A percentile compares a stretch with the other conserved stretches of the same genome.
Evolutionary conservation across 306 rosid species (phyloP).

Genomic region (Pachyrhizus erosus): DNA sequence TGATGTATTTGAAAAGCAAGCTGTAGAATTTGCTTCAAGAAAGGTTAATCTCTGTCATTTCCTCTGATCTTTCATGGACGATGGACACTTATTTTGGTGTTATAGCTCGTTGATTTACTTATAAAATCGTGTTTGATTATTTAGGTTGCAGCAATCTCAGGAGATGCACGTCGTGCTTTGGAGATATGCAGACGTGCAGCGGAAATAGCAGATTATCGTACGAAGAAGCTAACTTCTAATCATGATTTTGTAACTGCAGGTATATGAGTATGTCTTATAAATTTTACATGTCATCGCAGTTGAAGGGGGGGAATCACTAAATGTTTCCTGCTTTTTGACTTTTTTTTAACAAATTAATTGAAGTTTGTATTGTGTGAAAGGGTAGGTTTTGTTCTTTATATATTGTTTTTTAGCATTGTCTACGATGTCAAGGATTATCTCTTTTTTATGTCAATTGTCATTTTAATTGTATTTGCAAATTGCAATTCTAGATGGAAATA

Average conservation of each 20-base stretch:
- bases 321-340: background rate
- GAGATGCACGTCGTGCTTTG: slow-evolving; percentile 96
- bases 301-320: background rate
- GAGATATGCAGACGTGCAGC: slow-evolving; percentile 97
- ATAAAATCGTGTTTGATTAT: slow-evolving; percentile 39
- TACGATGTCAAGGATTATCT: slow-evolving; percentile 1
- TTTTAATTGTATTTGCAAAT: background rate
- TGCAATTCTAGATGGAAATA: background rate
- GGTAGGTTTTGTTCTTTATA: background rate
- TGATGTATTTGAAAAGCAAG: slow-evolving; percentile 87
- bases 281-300: slow-evolving; percentile 28
- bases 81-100: slow-evolving; percentile 25
- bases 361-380: slow-evolving; percentile 15
- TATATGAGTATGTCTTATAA: slow-evolving; percentile 40
- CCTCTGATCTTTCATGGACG: slow-evolving; percentile 13
- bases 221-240: slow-evolving; percentile 58
- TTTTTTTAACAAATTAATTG: slow-evolving; percentile 35
- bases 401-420: background rate
- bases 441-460: slow-evolving; percentile 1
- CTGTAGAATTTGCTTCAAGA: slow-evolving; percentile 88
- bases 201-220: slow-evolving; percentile 80
- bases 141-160: slow-evolving; percentile 96
- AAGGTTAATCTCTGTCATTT: slow-evolving; percentile 56
- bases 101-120: slow-evolving; percentile 23
- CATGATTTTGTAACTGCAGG: slow-evolving; percentile 56